Conservation (phyloP, 768 basidiomycete genomes). For the Podaxis sp. region DNA sequence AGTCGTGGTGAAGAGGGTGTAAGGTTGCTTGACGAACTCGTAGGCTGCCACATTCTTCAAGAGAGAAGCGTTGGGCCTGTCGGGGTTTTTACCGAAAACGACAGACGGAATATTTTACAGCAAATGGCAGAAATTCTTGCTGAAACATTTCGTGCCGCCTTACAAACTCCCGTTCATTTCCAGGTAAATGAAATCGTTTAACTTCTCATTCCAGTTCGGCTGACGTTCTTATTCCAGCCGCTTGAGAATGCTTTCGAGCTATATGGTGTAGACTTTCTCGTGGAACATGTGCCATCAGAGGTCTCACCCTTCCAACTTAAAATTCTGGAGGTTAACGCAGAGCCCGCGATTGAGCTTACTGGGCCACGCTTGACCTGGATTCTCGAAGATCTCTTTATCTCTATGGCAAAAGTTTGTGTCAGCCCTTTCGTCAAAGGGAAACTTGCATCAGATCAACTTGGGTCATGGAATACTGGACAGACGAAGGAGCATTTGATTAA, state of each 20-base stretch:
- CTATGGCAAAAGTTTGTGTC: conserved; percentile 67
- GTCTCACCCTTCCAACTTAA: conserved; percentile 53
- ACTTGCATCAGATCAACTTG: conserved; percentile 11
- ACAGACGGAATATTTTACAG: conserved; percentile 47
- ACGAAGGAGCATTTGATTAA: conserved; percentile 57
- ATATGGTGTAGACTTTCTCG: conserved; percentile 91
- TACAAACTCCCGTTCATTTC: conserved; percentile 81
- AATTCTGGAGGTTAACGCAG: conserved; percentile 90
- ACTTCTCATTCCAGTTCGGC: not conserved
- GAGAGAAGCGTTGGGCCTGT: conserved; percentile 16
- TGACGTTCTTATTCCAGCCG: conserved; percentile 44
- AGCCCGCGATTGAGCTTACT: conserved; percentile 93
- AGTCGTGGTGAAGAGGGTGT: conserved; percentile 70
- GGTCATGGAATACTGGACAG: conserved; percentile 52
- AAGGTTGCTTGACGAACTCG: conserved; percentile 75
- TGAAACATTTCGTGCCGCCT: conserved; percentile 85
- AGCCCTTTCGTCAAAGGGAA: conserved; percentile 56
- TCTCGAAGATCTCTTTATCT: conserved; percentile 75
- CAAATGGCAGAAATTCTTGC: conserved; percentile 67
- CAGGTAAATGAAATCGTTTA: conserved; percentile 49
- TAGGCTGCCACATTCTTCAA: conserved; percentile 59
- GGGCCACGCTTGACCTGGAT: conserved; percentile 82
- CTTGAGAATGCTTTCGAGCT: conserved; percentile 93
- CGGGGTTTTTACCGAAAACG: conserved; percentile 29
- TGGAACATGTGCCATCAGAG: conserved; percentile 43